Conservation (phyloP, 1,284 basidiomycete species). For the Inonotus hispidus region DNA sequence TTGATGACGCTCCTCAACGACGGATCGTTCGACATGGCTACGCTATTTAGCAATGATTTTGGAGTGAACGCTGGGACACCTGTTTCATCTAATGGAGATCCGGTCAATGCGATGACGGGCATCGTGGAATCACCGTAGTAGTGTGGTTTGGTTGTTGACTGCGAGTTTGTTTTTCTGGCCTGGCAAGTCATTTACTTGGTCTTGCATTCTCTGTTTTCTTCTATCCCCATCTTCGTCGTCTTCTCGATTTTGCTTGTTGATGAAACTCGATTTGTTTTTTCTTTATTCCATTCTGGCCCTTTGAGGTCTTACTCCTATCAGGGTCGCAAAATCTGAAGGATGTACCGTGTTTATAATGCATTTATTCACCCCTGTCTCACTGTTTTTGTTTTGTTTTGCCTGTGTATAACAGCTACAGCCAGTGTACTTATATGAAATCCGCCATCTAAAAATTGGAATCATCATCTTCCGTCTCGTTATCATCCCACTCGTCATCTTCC, state of each 20-base stretch:
- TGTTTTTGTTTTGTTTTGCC: too few relatives aligned
- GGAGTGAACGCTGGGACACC: neutral
- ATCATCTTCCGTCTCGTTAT: constrained; percentile 56
- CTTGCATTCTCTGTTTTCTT: neutral
- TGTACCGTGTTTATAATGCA: neutral
- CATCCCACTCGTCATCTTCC: constrained; percentile 74
- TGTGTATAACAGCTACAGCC: neutral
- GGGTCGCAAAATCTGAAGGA: neutral
- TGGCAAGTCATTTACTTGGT: neutral
- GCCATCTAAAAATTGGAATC: too few relatives aligned
- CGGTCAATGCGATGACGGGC: constrained; percentile 5
- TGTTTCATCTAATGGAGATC: neutral
- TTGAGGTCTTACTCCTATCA: too few relatives aligned
- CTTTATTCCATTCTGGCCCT: neutral
- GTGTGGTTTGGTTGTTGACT: neutral
- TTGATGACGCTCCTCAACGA: constrained; percentile 34
- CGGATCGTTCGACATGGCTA: constrained; percentile 29
- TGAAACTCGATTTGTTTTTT: neutral
- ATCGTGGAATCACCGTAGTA: constrained; percentile 10
- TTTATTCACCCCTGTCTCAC: neutral
- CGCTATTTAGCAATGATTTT: constrained; percentile 21
- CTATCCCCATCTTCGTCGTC: neutral
- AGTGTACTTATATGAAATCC: too few relatives aligned
- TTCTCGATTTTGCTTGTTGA: neutral
- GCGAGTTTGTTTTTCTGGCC: too few relatives aligned